Base-by-base conservation (phyloP, 2,329 filamentous ascomycete species). In the Ilyonectria destructans region DNA sequence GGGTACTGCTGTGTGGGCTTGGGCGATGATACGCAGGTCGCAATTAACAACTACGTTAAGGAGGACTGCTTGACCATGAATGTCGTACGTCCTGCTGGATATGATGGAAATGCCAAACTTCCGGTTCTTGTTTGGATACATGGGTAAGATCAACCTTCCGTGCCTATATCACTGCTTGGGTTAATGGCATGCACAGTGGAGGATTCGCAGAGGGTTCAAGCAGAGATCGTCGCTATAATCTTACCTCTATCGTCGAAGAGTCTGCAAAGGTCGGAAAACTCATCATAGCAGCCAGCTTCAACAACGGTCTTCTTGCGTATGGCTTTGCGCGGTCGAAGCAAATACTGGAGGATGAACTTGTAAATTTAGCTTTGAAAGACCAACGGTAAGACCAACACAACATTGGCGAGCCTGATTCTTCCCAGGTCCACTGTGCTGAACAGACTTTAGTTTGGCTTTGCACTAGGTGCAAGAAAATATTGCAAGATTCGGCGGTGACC, bases 41-140 rank as follows among this genome's bases (percentile, higher is more conserved):
- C 33, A 15, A 15, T 15, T 3, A 13, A 37, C 1, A 37, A 37
- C 33, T 37, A 10, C 33, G 13, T 15, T 3, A 37, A 15, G 2
- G 33, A 37, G 4, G 65, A 72, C 2, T 72, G 70, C 29, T 57
- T 72, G 2, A 61, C 71, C 6, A 29, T 72, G 0, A 72, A 72
- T 2, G 48, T 72, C 29, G 56, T 71, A 13, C 68, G 70, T 0
- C 70, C 70, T 6, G 33, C 64, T 1, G 17, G 7, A 0, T 15
- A 26, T 26, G 26, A 37, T 37, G 10, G 1, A 0, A 15, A 0
- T 17, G 63, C 4, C 17, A 45, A 1, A 1, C 71, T 72, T 0
- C 71, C 71, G 1, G 65, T 72, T 1, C 65, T 69, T 1, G 65
- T 72, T 1, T 72, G 65, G 65, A 67, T 72, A 2, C 71, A 72